phyloP scores from a whole-genome alignment of 2,329 filamentous ascomycete species.

The Penicillium nordicum region DNA sequence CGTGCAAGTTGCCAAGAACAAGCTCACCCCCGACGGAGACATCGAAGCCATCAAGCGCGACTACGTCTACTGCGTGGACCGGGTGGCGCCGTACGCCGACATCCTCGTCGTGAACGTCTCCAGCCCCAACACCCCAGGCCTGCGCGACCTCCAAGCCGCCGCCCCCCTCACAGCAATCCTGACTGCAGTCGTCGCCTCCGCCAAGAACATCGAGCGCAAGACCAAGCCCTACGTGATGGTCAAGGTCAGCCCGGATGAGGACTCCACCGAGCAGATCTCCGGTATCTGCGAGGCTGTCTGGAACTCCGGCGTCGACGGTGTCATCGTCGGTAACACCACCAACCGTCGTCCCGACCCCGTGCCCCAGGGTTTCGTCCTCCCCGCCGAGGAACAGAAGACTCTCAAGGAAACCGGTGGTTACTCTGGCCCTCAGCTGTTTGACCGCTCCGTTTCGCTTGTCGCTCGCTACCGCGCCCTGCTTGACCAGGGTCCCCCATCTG shows the following conservation, averaged over 20 bases:
- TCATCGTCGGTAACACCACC: constrained; percentile 97
- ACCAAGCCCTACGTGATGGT: constrained; percentile 86
- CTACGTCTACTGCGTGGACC: constrained; percentile 85
- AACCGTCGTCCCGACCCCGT: constrained; percentile 72
- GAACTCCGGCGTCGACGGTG: constrained; percentile 81
- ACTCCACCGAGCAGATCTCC: constrained; percentile 75
- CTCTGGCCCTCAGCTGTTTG: constrained; percentile 86
- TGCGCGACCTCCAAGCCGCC: constrained; percentile 79
- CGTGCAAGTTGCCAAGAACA: constrained; percentile 97
- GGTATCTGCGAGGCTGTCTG: constrained; percentile 86
- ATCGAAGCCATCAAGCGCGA: constrained; percentile 73
- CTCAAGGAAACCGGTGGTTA: constrained; percentile 80
- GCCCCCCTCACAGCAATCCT: constrained; percentile 80
- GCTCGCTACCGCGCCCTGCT: constrained; percentile 71
- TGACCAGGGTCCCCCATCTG: constrained; percentile 48
- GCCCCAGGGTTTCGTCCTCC: constrained; percentile 63
- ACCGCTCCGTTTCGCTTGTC: constrained; percentile 73
- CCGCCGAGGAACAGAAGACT: constrained; percentile 62
- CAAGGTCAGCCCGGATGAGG: constrained; percentile 95
- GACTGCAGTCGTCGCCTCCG: constrained; percentile 76
- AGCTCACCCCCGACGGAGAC: constrained; percentile 79
- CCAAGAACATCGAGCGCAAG: constrained; percentile 64
- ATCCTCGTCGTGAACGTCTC: constrained; percentile 98
- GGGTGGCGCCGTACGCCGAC: constrained; percentile 83
- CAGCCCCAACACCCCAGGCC: constrained; percentile 89